Evolutionary conservation across 2,329 filamentous ascomycete species (phyloP), one percentile per base, ranked within the genome.

Genomic region (Emergomyces pasteurianus): DNA sequence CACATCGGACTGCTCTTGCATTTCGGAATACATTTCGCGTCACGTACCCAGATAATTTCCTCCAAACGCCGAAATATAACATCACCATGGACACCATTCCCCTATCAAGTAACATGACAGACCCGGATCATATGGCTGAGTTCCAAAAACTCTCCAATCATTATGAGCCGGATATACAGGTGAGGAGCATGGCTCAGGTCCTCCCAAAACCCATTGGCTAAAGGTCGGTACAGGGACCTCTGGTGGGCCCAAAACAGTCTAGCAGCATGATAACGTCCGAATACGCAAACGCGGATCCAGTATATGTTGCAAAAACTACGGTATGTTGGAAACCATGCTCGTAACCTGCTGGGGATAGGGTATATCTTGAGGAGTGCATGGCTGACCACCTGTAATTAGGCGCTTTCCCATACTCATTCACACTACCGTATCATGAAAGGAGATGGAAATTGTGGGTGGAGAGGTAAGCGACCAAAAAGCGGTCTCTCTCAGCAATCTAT

Each of bases 401-500:
- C 86, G 23, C 81, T 99, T 60, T 88, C 91, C 7, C 81, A 86
- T 68, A 90, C 87, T 61, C 96, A 95, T 74, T 89, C 90, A 23
- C 86, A 91, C 72, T 96, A 92, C 71, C 89, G 94, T 60, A 87
- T 87, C 12, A 85, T 96, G 72, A 86, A 88, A 74, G 92, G 94
- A 59, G 92, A 97, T 76, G 94, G 94, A 62, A 95, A 95, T 72
- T 97, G 94, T 76, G 94, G 92, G 69, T 97, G 94, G 92, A 85
- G 92, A 87, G 94, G 92, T 96, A 81, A 79, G 86, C 78, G 67
- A 65, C 65, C 59, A n/a, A 16, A n/a, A 60, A n/a, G n/a, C 31
- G 28, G 62, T 64, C 36, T 61, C n/a, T 40, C 34, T 26, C 40
- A 63, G 65, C 57, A 60, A 47, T 8, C 56, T 61, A 49, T 60